A percentile compares a stretch with the other conserved stretches of the same genome.
Conservation (phyloP, 2,329 filamentous ascomycete species). For the Lachnellula occidentalis region DNA sequence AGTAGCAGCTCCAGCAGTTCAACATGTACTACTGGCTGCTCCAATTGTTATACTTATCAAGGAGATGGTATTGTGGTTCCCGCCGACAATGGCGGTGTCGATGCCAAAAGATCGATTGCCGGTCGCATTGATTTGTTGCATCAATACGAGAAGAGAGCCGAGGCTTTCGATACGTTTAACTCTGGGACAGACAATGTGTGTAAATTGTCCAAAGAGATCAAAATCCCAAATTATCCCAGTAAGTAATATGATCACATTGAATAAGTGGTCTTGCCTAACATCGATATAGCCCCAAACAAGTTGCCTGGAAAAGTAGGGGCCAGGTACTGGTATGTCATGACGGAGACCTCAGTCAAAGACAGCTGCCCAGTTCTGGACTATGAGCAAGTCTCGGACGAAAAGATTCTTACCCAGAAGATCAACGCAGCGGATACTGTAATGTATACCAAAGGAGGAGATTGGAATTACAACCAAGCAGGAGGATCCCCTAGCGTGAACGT, state of each 20-base stretch:
- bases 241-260: background rate
- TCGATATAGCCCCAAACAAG: background rate
- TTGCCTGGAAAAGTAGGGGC: background rate
- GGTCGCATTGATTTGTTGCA: background rate
- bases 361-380: conserved; percentile 2
- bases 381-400: background rate
- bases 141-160: conserved; percentile 1
- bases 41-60: conserved; percentile 1
- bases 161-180: conserved; percentile 7
- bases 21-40: conserved; percentile 1
- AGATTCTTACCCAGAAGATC: background rate
- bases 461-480: background rate
- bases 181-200: background rate
- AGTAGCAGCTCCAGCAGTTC: background rate
- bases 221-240: conserved; percentile 6
- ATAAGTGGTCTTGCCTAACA: no score
- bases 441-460: conserved; percentile 3
- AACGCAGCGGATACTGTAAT: background rate
- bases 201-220: background rate
- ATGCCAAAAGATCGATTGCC: background rate
- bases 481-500: background rate
- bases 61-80: conserved; percentile 4
- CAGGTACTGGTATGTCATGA: conserved; percentile 4
- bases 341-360: background rate
- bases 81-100: conserved; percentile 2